Evolutionary conservation across 371 early-diverging fungal genomes (phyloP), one percentile per base, ranked within the genome.

Genomic region (Apophysomyces trapeziformis): DNA sequence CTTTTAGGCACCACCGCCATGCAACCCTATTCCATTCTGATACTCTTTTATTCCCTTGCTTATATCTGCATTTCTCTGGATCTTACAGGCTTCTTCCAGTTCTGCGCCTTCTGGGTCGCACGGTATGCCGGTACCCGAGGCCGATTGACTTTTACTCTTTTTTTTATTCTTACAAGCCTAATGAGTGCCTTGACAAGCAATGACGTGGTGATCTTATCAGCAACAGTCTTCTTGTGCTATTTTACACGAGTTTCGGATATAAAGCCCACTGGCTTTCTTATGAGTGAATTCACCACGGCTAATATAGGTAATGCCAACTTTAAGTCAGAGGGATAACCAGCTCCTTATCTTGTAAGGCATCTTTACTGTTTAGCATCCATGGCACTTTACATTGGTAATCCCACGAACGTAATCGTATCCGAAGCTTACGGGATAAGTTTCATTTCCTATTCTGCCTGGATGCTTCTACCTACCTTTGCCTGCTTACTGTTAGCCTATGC

Each of bases 61-160:
- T 94, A 92, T 68, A 88, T 93, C 43, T 93, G 95, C 68, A 88
- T 93, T n/a, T 90, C 91, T 12, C 80, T 93, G 11, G 93, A 95
- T 71, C 76, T 89, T 68, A 92, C 93, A 18, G 93, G 93, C 9
- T 75, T 93, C 13, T 87, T 93, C 50, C 85, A 84, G 66, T 89
- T 82, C 65, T 80, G 85, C 43, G 92, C 93, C 2, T 85, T 89
- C 64, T 82, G 85, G 74, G 88, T 92, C 54, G 82, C 90, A 2
- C 70, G 72, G 54, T 73, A 84, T 9, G 90, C 90, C 32, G 89
- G 89, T 0, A 72, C 71, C 6, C 71, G 78, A 44, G 91, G 91
- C 0, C 77, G 76, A 21, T 68, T 82, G 39, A 77, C 93, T 37
- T 92, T 92, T 64, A 68, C 87, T 14, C 70, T 84, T 21, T 90